Conservation (phyloP, 2,329 filamentous ascomycete genomes). For the Fusarium piperis region DNA sequence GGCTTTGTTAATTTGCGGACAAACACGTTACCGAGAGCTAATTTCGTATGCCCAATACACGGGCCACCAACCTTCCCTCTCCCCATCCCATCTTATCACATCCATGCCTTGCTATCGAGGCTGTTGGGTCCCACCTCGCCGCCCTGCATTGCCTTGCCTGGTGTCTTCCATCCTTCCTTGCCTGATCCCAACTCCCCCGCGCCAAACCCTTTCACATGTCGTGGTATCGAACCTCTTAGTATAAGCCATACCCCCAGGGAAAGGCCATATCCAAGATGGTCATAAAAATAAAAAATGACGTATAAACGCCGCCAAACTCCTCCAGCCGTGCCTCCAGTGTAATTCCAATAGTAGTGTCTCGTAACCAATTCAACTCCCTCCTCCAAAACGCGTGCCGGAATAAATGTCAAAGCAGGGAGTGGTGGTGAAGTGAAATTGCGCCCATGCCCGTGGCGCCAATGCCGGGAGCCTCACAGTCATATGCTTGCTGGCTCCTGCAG, state of each 20-base stretch:
- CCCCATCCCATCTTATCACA: not conserved
- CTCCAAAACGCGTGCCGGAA: constrained; percentile 28
- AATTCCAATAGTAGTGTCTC: constrained; percentile 28
- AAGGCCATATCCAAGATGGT: constrained; percentile 34
- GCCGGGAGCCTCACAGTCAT: not conserved
- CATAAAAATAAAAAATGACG: constrained; percentile 31
- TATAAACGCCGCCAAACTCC: constrained; percentile 43
- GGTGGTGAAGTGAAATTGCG: not conserved
- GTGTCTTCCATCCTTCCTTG: constrained; percentile 6
- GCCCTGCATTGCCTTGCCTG: not conserved
- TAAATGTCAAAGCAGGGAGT: constrained; percentile 23
- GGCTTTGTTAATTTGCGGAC: constrained; percentile 36
- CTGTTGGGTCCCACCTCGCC: not conserved
- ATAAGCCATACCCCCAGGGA: constrained; percentile 38
- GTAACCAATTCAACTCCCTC: constrained; percentile 32
- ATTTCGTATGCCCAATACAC: constrained; percentile 33
- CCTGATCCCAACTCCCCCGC: constrained; percentile 22
- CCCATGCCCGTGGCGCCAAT: not conserved
- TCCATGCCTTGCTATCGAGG: not conserved
- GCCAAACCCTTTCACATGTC: constrained; percentile 26
- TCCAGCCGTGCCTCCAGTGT: constrained; percentile 35
- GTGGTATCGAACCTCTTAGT: constrained; percentile 43
- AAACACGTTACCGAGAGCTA: constrained; percentile 39
- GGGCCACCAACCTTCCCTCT: constrained; percentile 16
- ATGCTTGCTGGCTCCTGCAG: constrained; percentile 4